These are phyloP conservation scores for Melanomma pulvis-pyrius DNA, from an alignment of 495 filamentous ascomycete genomes.

Conservation along the genomic window DNA sequence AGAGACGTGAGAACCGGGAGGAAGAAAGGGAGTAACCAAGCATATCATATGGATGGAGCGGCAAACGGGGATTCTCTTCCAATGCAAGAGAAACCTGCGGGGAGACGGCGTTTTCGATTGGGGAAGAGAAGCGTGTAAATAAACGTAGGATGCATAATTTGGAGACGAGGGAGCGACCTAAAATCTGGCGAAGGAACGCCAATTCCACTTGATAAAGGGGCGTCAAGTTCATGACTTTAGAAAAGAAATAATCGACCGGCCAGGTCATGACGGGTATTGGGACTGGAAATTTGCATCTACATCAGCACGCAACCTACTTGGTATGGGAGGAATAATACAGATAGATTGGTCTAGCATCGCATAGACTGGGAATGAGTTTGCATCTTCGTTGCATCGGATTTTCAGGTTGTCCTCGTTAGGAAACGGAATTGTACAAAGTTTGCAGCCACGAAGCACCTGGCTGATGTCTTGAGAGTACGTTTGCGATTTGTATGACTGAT, in stretches of 20 bases:
- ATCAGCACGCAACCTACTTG: neutral
- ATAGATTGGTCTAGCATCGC: neutral
- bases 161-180: neutral
- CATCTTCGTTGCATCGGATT: neutral
- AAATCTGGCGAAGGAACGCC: neutral
- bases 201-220: no score
- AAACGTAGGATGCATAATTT: neutral
- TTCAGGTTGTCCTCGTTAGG: neutral
- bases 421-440: neutral
- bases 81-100: slow-evolving; percentile 2
- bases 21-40: slow-evolving; percentile 49
- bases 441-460: neutral
- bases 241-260: no score
- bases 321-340: neutral
- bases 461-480: no score
- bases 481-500: no score
- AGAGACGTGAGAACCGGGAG: slow-evolving; percentile 61
- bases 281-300: neutral
- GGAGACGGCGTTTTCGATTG: slow-evolving; percentile 13
- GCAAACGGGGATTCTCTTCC: neutral
- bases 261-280: neutral
- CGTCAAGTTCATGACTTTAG: no score
- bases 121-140: slow-evolving; percentile 18
- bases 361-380: neutral
- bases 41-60: slow-evolving; percentile 35